Evolutionary conservation across 768 basidiomycete genomes (phyloP).

Genomic region (Phlebiopsis flavidoalba): DNA sequence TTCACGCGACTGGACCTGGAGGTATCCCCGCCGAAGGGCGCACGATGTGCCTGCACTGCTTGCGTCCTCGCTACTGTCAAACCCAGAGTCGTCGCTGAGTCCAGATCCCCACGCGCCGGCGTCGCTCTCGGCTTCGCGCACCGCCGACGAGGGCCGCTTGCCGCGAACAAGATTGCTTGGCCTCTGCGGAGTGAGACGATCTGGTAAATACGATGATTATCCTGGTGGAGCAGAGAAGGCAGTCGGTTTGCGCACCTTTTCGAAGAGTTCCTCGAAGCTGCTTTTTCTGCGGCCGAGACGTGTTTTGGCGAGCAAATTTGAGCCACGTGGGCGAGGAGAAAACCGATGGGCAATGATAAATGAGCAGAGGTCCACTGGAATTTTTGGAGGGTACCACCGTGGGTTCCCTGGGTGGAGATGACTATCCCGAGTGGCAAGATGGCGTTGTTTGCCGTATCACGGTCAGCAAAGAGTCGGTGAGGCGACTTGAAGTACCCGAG

Average conservation of each 20-base stretch:
- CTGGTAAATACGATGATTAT: too few relatives aligned
- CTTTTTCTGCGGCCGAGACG: conserved; percentile 52
- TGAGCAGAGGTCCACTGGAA: conserved; percentile 63
- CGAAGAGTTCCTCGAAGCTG: conserved; percentile 62
- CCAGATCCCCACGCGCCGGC: neutral
- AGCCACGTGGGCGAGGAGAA: conserved; percentile 76
- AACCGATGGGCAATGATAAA: conserved; percentile 63
- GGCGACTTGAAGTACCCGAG: conserved; percentile 34
- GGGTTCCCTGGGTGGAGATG: conserved; percentile 75
- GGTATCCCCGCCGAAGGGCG: conserved; percentile 49
- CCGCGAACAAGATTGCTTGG: conserved; percentile 66
- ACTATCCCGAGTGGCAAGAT: conserved; percentile 68
- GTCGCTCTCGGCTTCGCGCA: neutral
- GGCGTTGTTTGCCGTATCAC: conserved; percentile 68
- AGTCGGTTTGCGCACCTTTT: conserved; percentile 36
- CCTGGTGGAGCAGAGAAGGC: neutral
- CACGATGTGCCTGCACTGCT: neutral
- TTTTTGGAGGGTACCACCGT: conserved; percentile 65
- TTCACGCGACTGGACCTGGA: conserved; percentile 59
- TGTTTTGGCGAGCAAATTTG: conserved; percentile 61
- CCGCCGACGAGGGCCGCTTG: conserved; percentile 36
- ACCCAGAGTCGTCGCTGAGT: neutral
- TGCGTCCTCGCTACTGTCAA: neutral
- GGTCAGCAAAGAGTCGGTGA: conserved; percentile 53
- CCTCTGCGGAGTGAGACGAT: conserved; percentile 46